Evolutionary conservation across 495 filamentous ascomycete genomes (phyloP), one percentile per base, ranked within the genome.

Genomic region (Bryoglossum gracile): DNA sequence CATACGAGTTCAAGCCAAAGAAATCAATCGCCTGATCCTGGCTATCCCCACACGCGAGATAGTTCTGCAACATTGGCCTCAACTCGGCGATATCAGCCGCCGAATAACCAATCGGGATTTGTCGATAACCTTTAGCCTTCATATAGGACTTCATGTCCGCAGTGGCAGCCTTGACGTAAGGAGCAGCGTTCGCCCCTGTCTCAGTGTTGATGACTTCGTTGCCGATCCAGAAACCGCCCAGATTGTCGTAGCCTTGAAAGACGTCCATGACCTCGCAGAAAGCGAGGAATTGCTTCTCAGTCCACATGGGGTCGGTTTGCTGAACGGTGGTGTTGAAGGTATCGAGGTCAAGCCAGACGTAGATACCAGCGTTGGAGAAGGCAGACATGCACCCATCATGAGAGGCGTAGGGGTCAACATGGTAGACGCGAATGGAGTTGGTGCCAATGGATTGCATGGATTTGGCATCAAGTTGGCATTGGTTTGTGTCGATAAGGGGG

Each of bases 361-460:
- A 90, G 62, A 95, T 92, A 24, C 87, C 84, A 18, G 74, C 76
- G 48, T 82, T 68, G 11, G 70, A 72, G 59, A 87, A 78, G 13
- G 72, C 77, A 11, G 64, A 66, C 82, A 87, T 86, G 64, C 83
- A 86, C 30, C 73, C 83, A 50, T 76, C 65, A 65, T 94, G 88
- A 55, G 90, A 71, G 14, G 58, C 74, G 8, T 63, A 59, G 2
- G 84, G 63, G 55, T 92, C 83, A 36, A 94, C 86, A 61, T 92
- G 88, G 63, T 94, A 94, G 42, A 92, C 84, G 23, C 88, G 86
- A 56, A 95, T 90, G 13, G 84, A 72, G 61, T 95, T 95, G 63
- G 84, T 74, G 46, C 88, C 88, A 38, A 95, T 66, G 30, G 80
- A 75, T 59, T 85, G 67, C 88, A 94, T 94, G 45, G 84, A 73